Percentiles rank a stretch among this genome's conserved stretches.
Conservation (phyloP, 2,329 filamentous ascomycete species). For the Botrytis paeoniae region DNA sequence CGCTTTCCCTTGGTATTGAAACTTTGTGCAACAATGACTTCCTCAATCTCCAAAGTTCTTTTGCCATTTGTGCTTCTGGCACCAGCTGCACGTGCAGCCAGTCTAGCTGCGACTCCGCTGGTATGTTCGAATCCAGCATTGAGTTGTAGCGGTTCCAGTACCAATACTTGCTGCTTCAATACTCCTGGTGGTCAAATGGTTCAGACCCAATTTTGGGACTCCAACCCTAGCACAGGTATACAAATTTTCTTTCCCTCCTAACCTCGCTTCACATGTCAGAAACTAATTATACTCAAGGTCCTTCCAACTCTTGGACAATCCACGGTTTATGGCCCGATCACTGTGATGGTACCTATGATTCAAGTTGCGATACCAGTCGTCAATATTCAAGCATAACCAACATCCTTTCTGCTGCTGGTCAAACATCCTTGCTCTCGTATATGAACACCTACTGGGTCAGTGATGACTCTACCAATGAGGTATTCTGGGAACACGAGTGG, state of each 20-base stretch:
- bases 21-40: conserved; percentile 9
- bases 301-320: conserved; percentile 67
- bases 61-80: conserved; percentile 17
- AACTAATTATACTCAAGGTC: conserved; percentile 33
- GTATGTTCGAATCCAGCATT: conserved; percentile 31
- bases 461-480: conserved; percentile 58
- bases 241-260: not conserved
- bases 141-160: conserved; percentile 53
- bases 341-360: conserved; percentile 67
- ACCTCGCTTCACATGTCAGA: not conserved
- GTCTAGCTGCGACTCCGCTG: conserved; percentile 28
- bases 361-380: conserved; percentile 61
- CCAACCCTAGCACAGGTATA: conserved; percentile 50
- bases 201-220: conserved; percentile 77
- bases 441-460: conserved; percentile 66
- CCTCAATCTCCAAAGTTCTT: conserved; percentile 1
- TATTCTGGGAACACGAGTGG: conserved; percentile 74
- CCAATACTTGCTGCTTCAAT: conserved; percentile 72
- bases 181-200: conserved; percentile 68
- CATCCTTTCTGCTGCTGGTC: conserved; percentile 55
- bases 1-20: not conserved
- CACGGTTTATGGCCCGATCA: conserved; percentile 66
- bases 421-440: conserved; percentile 56
- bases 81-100: conserved; percentile 18
- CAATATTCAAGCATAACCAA: conserved; percentile 62